Percentiles rank a stretch among this genome's conserved stretches.
phyloP scores from a whole-genome alignment of 306 rosid species.

The Acmispon strigosus region DNA sequence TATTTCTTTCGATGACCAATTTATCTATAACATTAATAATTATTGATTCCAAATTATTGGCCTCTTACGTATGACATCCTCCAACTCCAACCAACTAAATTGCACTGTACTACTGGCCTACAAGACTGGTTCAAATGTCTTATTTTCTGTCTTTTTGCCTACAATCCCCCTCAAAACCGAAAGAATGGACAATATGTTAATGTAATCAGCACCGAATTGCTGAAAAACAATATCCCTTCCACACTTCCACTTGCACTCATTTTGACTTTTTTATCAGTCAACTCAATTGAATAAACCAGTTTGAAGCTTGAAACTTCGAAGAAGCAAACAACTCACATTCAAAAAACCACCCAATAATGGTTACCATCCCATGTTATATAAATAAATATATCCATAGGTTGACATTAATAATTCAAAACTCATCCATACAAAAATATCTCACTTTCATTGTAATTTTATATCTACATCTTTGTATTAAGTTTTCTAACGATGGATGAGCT shows the following conservation, averaged over 20 bases:
- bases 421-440: conserved; percentile 18
- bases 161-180: background rate
- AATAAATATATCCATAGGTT: conserved; percentile 10
- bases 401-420: conserved; percentile 15
- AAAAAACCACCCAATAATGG: conserved; percentile 6
- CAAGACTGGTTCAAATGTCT: conserved; percentile 13
- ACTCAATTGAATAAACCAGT: conserved; percentile 22
- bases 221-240: conserved; percentile 13
- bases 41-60: background rate
- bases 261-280: conserved; percentile 56
- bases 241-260: conserved; percentile 17
- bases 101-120: conserved; percentile 7
- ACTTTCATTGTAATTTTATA: background rate
- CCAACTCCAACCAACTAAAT: conserved; percentile 8
- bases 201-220: conserved; percentile 12
- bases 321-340: background rate
- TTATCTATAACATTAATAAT: background rate
- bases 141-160: background rate
- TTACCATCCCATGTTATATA: background rate
- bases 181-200: background rate
- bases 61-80: conserved; percentile 8
- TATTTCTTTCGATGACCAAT: no score
- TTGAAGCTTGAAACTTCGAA: conserved; percentile 10
- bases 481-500: conserved; percentile 18
- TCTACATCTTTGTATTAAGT: background rate